Evolutionary conservation across 1,284 basidiomycete species (phyloP), one percentile per base, ranked within the genome.

Genomic region (Fomitiporia mediterranea): DNA sequence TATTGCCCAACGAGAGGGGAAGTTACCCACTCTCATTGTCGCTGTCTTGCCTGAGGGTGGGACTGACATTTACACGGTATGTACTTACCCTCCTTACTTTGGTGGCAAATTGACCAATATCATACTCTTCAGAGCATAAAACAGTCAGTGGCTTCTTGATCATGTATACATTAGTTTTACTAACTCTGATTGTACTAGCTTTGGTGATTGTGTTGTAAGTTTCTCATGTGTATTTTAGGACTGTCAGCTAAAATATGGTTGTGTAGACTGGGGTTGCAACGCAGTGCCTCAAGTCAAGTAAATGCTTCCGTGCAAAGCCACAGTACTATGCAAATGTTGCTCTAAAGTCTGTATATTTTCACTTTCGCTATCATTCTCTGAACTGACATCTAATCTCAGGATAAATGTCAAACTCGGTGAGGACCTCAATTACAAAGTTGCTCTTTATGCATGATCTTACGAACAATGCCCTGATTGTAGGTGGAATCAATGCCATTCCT

Each of bases 291-390:
- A 87, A 85, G 67, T 73, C 74, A 13, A 69, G 64, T 2, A 89
- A 86, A 62, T 85, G 84, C 64, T 75, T 69, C 57, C 69, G 75
- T 5, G 87, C 83, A 0, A 88, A 82, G 58, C 67, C 76, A 0
- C 88, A 90, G 61, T 91, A 90, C 64, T 91, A 76, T 57, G 85
- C 88, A 0, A 91, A 91, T 61, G 83, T 91, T 4, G 82, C 79
- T 60, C 68, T 91, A n/a, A 91, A 91, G 89, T 89, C 55, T 64
- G 78, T 69, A 3, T 30, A 13, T 6, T 46, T 27, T 2, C 13
- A 28, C 27, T 15, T 2, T 30, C 23, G 13, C 17, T 30, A 15
- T 46, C n/a, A 51, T 19, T 15, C 40, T 19, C 7, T 4, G 17
- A 13, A 8, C 47, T 23, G 53, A 53, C 56, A 27, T 60, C 42